phyloP scores from a whole-genome alignment of 2,329 filamentous ascomycete species.

The Pyrenochaeta sp. region DNA sequence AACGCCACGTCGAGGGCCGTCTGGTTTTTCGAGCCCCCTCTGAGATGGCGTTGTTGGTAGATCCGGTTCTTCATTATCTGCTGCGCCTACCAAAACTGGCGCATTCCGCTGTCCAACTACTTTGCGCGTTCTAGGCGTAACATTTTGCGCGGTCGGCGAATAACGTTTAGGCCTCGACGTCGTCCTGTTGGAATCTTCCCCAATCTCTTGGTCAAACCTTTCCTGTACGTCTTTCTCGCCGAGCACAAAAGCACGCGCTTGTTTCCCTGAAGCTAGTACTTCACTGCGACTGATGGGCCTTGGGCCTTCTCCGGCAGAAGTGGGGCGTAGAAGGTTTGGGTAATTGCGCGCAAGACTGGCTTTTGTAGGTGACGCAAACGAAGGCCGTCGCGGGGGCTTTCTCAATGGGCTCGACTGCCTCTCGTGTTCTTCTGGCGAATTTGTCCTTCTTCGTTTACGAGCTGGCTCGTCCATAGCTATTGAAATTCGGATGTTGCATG shows the following conservation, averaged over 20 bases:
- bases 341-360: conserved; percentile 51
- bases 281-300: conserved; percentile 20
- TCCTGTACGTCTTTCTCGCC: conserved; percentile 18
- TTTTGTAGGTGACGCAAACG: conserved; percentile 52
- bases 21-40: conserved; percentile 16
- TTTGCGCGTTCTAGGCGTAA: conserved; percentile 18
- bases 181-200: conserved; percentile 2
- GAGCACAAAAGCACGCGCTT: conserved; percentile 28
- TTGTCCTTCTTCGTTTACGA: conserved; percentile 46
- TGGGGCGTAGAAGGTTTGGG: conserved; percentile 37
- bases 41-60: conserved; percentile 33
- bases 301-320: conserved; percentile 14
- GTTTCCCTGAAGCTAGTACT: conserved; percentile 24
- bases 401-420: conserved; percentile 34
- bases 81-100: background rate
- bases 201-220: background rate
- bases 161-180: conserved; percentile 3
- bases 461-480: conserved; percentile 41
- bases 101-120: background rate
- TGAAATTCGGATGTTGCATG: background rate
- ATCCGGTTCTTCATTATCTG: conserved; percentile 25
- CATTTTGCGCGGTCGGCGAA: conserved; percentile 2
- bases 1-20: conserved; percentile 32
- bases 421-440: conserved; percentile 33
- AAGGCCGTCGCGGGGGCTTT: conserved; percentile 45